Base-by-base conservation (phyloP, 31 red algal genomes). In the Odonthalia washingtoniensis region DNA sequence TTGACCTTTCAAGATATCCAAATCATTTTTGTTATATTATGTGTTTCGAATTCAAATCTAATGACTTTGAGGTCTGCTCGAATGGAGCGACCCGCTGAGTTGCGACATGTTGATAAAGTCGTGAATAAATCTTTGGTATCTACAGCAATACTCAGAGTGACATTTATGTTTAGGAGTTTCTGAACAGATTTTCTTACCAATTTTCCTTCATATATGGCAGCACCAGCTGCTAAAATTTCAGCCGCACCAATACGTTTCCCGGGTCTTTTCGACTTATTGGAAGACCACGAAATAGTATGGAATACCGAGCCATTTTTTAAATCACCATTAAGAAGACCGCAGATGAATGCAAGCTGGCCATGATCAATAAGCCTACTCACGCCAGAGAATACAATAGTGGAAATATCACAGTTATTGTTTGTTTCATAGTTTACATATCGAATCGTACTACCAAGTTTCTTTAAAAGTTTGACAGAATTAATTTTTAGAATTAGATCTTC, bases 51-150 rank as follows among this genome's bases (percentile, higher is more conserved):
- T 31, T 72, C 18, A 72, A 26, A 72, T 34, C 68, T 72, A 26
- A 72, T 72, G 18, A 72, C 68, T 26, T 34, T 72, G 68, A 72
- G 18, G 68, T 72, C 68, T 14, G 68, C 28, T 31, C 14, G 68
- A 14, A 72, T 72, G 18, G 28, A 72, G 16, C 68, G 16, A 34
- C 31, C 68, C 12, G 14, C 68, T 26, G 68, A 72, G 31, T 72
- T 72, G 12, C 12, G 68, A 72, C 31, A 31, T 14, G 68, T 72
- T n/a, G n/a, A n/a, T n/a, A n/a, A n/a, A n/a, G n/a, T n/a, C n/a
- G n/a, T n/a, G n/a, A n/a, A n/a, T n/a, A 72, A 28, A 72, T 72
- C 31, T n/a, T 34, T n/a, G 14, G 68, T 12, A 31, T 26, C 68
- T 14, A 72, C 12, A 14, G 31, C 68, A 72, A 72, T n/a, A 14